Percentiles rank a stretch among this genome's conserved stretches.
phyloP scores from a whole-genome alignment of 2,329 filamentous ascomycete genomes.

The Rhinocladiella mackenziei region DNA sequence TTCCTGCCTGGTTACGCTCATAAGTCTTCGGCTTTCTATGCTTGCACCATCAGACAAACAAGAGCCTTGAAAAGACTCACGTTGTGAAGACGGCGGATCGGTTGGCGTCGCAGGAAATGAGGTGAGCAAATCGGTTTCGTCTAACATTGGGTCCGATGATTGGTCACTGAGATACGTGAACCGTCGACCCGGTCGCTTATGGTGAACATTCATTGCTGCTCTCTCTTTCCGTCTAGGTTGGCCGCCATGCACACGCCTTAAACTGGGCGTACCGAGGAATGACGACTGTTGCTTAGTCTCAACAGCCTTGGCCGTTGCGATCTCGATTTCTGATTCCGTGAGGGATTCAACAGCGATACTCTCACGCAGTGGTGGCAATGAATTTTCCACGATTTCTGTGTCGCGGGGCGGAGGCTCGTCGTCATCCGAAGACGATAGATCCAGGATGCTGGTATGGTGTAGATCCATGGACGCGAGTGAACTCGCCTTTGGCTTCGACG shows the following conservation, averaged over 20 bases:
- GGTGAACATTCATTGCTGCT: slow-evolving; percentile 3
- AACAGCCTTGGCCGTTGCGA: slow-evolving; percentile 41
- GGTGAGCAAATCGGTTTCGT: slow-evolving; percentile 23
- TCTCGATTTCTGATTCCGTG: slow-evolving; percentile 40
- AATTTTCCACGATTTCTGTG: not conserved
- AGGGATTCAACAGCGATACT: slow-evolving; percentile 39
- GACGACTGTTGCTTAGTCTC: slow-evolving; percentile 31
- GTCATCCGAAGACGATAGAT: slow-evolving; percentile 48
- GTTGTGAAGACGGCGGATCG: slow-evolving; percentile 12
- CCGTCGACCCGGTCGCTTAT: slow-evolving; percentile 4
- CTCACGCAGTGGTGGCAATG: slow-evolving; percentile 32
- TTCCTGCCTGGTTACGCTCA: slow-evolving; percentile 53
- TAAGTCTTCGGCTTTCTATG: slow-evolving; percentile 42
- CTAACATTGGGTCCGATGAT: slow-evolving; percentile 12
- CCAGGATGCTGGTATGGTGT: slow-evolving; percentile 45
- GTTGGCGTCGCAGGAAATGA: slow-evolving; percentile 24
- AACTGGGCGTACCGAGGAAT: slow-evolving; percentile 12
- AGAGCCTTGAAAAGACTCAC: slow-evolving; percentile 19
- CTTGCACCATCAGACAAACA: slow-evolving; percentile 25
- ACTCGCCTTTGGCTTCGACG: slow-evolving; percentile 17
- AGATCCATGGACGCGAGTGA: slow-evolving; percentile 36
- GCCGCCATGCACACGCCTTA: slow-evolving; percentile 10
- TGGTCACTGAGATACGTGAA: slow-evolving; percentile 21
- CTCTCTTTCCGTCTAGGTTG: slow-evolving; percentile 22
- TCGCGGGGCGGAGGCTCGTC: slow-evolving; percentile 33